Evolutionary conservation across 208 protist species (phyloP).

Genomic region (Acanthamoeba triangularis): DNA sequence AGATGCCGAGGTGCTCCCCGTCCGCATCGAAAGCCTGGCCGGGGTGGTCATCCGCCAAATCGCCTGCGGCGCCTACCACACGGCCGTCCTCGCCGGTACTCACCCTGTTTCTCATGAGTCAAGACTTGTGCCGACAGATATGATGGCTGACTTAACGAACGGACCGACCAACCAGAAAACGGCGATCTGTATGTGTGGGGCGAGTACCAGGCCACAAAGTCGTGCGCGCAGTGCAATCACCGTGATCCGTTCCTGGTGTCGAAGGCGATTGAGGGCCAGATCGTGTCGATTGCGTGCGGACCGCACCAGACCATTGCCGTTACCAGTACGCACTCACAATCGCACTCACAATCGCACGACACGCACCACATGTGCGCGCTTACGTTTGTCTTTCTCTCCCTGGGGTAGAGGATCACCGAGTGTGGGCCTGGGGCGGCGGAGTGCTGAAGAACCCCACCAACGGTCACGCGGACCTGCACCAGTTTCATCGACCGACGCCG

Average conservation of each 20-base stretch:
- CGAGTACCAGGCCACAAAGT: background rate
- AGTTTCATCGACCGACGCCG: background rate
- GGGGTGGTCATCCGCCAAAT: constrained; percentile 8
- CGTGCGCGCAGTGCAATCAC: background rate
- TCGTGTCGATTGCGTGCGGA: background rate
- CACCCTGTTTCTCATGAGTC: background rate
- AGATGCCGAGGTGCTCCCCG: background rate
- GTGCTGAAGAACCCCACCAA: constrained; percentile 31
- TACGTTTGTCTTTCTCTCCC: background rate
- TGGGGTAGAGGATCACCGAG: background rate
- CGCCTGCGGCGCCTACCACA: constrained; percentile 14
- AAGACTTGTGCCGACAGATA: background rate
- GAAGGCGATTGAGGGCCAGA: background rate
- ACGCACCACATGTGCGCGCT: too few relatives aligned
- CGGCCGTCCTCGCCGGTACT: background rate
- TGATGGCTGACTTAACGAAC: background rate
- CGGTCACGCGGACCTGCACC: background rate
- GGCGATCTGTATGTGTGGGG: constrained; percentile 38
- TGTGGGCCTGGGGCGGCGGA: constrained; percentile 2
- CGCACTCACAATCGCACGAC: background rate
- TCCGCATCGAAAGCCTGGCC: background rate
- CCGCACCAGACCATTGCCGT: background rate
- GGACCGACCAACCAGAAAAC: background rate
- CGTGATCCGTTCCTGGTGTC: background rate
- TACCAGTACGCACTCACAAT: background rate